Evolutionary conservation across 495 filamentous ascomycete species (phyloP), one percentile per base, ranked within the genome.

Genomic region (Annulohypoxylon stygium): DNA sequence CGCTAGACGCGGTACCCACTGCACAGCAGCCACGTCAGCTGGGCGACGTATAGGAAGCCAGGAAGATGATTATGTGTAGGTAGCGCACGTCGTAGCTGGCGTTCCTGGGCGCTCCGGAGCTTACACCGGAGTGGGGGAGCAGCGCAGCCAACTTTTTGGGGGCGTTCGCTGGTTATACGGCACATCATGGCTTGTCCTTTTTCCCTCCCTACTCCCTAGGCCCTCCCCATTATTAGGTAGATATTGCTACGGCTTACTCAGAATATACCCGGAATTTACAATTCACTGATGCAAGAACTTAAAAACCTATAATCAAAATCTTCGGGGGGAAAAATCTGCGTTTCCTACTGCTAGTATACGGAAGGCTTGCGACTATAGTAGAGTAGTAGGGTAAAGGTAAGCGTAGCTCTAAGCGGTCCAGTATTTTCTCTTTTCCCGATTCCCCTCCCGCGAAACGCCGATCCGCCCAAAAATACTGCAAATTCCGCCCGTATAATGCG

Each of bases 291-390:
- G 12, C 4, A 43, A 12, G 2, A 39, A 39, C 9, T 41, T 12
- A 41, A 41, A 41, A 41, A 0, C 3, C 37, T 14, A 14, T 4
- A 3, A 4, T 4, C 39, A 39, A 41, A 12, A 43, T 43, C 4
- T 11, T 4, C 39, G n/a, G 43, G 3, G 30, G n/a, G 33, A 41
- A 61, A 57, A 58, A 20, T 66, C 63, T 63, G 39, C 58, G 48
- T 69, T 70, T 57, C 67, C 67, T 70, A 64, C 61, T 47, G 37
- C 61, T 54, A 54, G 67, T 70, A 64, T 70, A 70, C 37, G 60
- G 59, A 41, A 50, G 60, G 54, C 20, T 34, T 25, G 54, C n/a
- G 23, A 58, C 68, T 71, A 64, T 64, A 53, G 45, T 45, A 65
- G n/a, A n/a, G 54, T 69, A 62, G 57, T 65, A 64, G 65, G 39